Evolutionary conservation across 2,329 filamentous ascomycete species (phyloP).

Genomic region (Calonectria crousiana): DNA sequence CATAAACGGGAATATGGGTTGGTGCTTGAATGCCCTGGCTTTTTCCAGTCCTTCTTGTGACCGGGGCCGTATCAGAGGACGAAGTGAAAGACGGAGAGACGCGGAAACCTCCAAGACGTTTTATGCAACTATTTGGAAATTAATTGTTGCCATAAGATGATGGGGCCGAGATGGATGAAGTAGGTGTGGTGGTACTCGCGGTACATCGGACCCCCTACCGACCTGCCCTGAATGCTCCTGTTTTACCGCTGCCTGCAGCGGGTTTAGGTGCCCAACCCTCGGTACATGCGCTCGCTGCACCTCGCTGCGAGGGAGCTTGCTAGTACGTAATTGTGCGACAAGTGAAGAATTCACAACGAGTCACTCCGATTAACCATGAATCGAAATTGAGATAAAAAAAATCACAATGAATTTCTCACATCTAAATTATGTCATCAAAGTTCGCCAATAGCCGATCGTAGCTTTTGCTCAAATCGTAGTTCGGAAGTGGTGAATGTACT

Average conservation of each 20-base stretch:
- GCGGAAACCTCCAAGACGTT: too few species aligned
- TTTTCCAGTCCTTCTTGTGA: too few species aligned
- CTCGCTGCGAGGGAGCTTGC: constrained; percentile 34
- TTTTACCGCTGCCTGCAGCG: constrained; percentile 43
- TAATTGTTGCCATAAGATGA: too few species aligned
- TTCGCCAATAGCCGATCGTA: neutral
- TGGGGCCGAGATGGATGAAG: too few species aligned
- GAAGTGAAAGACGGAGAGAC: too few species aligned
- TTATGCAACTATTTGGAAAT: too few species aligned
- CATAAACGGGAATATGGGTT: too few species aligned
- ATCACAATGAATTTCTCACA: neutral
- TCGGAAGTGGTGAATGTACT: neutral
- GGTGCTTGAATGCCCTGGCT: too few species aligned
- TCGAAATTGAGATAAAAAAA: neutral
- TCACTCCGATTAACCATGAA: neutral
- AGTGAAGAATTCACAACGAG: neutral
- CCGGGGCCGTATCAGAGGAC: too few species aligned
- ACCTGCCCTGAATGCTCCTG: constrained; percentile 39
- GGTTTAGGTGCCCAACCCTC: constrained; percentile 37
- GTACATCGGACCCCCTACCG: constrained; percentile 34
- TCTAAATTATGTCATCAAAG: neutral
- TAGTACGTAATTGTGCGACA: constrained; percentile 26
- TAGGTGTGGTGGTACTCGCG: neutral
- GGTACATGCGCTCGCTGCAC: constrained; percentile 38
- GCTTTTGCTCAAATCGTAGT: neutral